Evolutionary conservation across 2,329 filamentous ascomycete genomes (phyloP), one percentile per base, ranked within the genome.

Genomic region (Drechslerella dactyloides): DNA sequence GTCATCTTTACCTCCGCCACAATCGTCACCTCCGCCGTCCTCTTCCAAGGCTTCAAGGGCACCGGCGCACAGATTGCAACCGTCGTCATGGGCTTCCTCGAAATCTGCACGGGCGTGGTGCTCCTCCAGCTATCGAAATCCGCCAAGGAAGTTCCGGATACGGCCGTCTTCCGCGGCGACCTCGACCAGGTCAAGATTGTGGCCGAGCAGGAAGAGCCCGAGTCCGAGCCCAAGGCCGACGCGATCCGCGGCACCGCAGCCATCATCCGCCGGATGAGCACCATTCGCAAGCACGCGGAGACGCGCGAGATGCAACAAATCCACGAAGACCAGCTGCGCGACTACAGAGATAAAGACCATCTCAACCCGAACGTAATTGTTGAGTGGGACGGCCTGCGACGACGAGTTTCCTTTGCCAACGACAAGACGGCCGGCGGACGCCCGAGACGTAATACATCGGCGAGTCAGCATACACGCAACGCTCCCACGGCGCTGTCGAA

Each of bases 1-100:
- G 94, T 99, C 75, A 93, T 96, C 82, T 99, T 99, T 79, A 99
- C 94, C 42, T 96, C 89, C 76, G 90, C 92, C 3, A 97, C 94
- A 19, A 97, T 99, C 75, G 86, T 97, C 75, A 96, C 93, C 4
- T 97, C 93, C 0, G 90, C 93, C 2, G 88, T 99, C 52, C 83
- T 99, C 1, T 97, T 97, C 80, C 89, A 87, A 74, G 94, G 94
- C 6, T 97, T 99, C 84, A 93, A 96, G 78, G 94, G 93, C 37
- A 90, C 90, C 0, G 84, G 86, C 0, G 84, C 86, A 4, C 86
- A 90, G 24, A 97, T 99, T 65, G 84, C 75, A 7, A 77, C 76
- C 0, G 90, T 97, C 30, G 89, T 97, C 63, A 87, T 96, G 82
- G 94, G 94, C 0, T 99, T 99, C 81, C 81, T 99, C 44, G 89